Conservation (phyloP, 2,329 filamentous ascomycete genomes). For the Sordariomycetes sp. region DNA sequence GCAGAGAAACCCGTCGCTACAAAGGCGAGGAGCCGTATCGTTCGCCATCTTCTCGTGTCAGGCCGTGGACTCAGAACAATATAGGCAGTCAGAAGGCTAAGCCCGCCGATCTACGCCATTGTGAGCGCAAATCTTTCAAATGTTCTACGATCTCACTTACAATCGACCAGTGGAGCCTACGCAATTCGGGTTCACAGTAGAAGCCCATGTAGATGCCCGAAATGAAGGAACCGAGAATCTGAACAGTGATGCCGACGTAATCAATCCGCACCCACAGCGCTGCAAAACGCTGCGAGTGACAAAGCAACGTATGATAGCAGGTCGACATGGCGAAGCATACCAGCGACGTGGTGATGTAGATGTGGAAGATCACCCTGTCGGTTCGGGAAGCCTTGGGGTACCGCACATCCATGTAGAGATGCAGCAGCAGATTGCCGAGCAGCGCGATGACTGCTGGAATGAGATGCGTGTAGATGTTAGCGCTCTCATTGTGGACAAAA, state of each 20-base stretch:
- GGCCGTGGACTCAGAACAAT: conserved; percentile 22
- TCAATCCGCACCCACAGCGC: conserved; percentile 27
- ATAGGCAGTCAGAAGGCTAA: conserved; percentile 21
- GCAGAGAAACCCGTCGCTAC: conserved; percentile 27
- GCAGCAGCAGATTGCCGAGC: conserved; percentile 15
- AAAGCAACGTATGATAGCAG: conserved; percentile 27
- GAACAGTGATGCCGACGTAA: conserved; percentile 25
- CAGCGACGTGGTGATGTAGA: conserved; percentile 25
- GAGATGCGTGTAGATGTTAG: conserved; percentile 26
- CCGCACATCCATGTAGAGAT: conserved; percentile 11
- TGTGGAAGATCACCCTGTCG: conserved; percentile 28
- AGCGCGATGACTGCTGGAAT: conserved; percentile 27
- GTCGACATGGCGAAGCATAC: conserved; percentile 26
- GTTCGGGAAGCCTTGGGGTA: conserved; percentile 20
- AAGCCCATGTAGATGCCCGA: conserved; percentile 29
- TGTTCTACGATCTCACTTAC: conserved; percentile 13
- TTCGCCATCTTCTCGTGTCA: conserved; percentile 24
- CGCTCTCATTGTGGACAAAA: conserved; percentile 25
- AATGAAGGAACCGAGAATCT: conserved; percentile 27
- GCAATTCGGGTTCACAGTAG: conserved; percentile 23
- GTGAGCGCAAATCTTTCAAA: background rate
- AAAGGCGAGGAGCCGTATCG: conserved; percentile 23
- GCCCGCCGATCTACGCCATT: conserved; percentile 18
- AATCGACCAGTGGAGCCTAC: conserved; percentile 23
- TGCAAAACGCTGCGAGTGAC: conserved; percentile 23